A percentile compares a stretch with the other conserved stretches of the same genome.
These are phyloP conservation scores for Dalechampia spathulata DNA, from an alignment of 441 rosid species.

Conservation along the genomic window DNA sequence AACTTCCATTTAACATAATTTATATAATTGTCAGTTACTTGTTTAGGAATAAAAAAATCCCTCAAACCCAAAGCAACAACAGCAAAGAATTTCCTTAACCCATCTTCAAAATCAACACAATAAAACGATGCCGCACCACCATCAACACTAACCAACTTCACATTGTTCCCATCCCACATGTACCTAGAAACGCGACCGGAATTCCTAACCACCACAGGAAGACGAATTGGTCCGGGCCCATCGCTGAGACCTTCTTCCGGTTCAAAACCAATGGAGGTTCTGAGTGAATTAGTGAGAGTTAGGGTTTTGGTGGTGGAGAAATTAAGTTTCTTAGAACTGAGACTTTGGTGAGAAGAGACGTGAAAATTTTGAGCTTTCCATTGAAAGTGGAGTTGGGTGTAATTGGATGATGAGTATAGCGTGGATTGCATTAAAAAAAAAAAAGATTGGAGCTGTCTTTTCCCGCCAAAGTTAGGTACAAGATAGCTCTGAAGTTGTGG, in stretches of 20 bases:
- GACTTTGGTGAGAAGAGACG: not conserved
- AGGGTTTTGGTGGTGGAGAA: constrained; percentile 7
- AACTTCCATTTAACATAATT: constrained; percentile 89
- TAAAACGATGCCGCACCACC: constrained; percentile 32
- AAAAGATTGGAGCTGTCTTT: not conserved
- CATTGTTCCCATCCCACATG: constrained; percentile 46
- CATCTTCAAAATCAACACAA: constrained; percentile 28
- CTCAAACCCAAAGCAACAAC: constrained; percentile 35
- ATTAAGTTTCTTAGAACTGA: constrained; percentile 14
- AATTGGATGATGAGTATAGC: constrained; percentile 12
- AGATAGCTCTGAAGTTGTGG: too few species aligned
- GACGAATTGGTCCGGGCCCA: constrained; percentile 19
- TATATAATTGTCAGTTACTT: constrained; percentile 52
- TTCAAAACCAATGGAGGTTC: constrained; percentile 33
- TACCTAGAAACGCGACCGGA: constrained; percentile 56
- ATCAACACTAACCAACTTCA: constrained; percentile 39
- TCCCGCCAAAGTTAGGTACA: constrained; percentile 9
- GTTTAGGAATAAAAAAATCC: constrained; percentile 77
- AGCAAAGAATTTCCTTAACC: constrained; percentile 29
- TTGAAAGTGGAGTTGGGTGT: constrained; percentile 22
- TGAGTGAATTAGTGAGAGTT: constrained; percentile 20
- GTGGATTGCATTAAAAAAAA: constrained; percentile 40
- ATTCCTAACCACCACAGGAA: constrained; percentile 46
- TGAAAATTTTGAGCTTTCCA: constrained; percentile 22
- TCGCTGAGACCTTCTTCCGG: constrained; percentile 29